Base-by-base conservation (phyloP, 139 green algal species). In the Micractinium conductrix region DNA sequence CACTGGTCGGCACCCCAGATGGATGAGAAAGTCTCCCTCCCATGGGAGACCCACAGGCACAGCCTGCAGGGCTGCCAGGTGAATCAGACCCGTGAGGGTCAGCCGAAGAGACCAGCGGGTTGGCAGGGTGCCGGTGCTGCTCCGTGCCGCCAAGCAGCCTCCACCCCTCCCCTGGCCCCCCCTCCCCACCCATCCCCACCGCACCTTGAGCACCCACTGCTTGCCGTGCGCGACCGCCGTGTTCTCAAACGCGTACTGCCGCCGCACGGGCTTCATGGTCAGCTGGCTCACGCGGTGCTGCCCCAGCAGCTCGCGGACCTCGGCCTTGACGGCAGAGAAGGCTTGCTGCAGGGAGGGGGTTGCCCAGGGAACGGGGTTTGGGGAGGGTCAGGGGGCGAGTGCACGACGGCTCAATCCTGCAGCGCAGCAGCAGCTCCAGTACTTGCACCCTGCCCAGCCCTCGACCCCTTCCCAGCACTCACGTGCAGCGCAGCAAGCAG, bases 141-240 rank as follows among this genome's bases (percentile, higher is more conserved):
- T n/a, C n/a, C n/a, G n/a, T n/a, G n/a, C n/a, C n/a, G n/a, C n/a
- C n/a, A n/a, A n/a, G n/a, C n/a, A n/a, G n/a, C n/a, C n/a, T n/a
- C n/a, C n/a, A n/a, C n/a, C 53, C 53, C 53, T 5, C 53, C 53
- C 53, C 10, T 19, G 2, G 17, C 62, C 26, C 30, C 62, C 28
- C 30, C 62, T 26, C 5, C 60, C 60, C 6, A 12, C 60, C 60
- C 22, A 38, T 79, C 0, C 35, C 19, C n/a, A n/a, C 22, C 87
- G 45, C 45, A 98, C 90, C 92, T 99, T 99, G 48, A 99, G 80
- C 16, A 97, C 93, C 91, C 94, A 99, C 88, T 98, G 93, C 71
- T 90, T 78, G 19, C 96, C 95, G n/a, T 92, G 89, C 0, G 89
- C 91, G 1, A 99, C 89, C 1, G 84, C 89, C 5, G 82, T 26